Conservation (phyloP, 2,329 filamentous ascomycete species). For the Fusarium palustre region DNA sequence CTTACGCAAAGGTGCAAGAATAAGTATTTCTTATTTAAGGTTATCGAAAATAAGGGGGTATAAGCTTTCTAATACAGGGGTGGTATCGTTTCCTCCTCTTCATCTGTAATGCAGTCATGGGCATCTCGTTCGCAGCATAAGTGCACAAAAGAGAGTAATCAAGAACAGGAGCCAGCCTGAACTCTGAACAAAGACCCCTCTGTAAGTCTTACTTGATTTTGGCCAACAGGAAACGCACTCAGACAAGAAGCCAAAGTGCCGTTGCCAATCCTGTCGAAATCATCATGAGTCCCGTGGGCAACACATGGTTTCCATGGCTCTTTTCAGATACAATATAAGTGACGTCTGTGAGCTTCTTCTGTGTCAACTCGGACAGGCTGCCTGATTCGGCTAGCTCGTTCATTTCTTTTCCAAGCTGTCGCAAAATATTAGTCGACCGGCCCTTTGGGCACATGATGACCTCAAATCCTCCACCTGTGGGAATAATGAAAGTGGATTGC, state of each 20-base stretch:
- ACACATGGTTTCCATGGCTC: conserved; percentile 40
- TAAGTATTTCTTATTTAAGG: conserved; percentile 42
- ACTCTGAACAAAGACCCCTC: conserved; percentile 17
- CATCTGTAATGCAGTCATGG: conserved; percentile 28
- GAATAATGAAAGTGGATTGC: conserved; percentile 71
- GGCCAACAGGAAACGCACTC: neutral
- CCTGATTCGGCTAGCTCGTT: conserved; percentile 59
- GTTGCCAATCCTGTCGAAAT: conserved; percentile 20
- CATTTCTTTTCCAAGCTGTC: conserved; percentile 63
- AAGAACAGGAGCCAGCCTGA: conserved; percentile 35
- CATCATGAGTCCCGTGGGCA: conserved; percentile 29
- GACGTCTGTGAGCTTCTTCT: conserved; percentile 50
- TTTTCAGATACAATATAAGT: conserved; percentile 52
- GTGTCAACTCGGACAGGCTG: conserved; percentile 50
- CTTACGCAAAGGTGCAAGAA: conserved; percentile 44
- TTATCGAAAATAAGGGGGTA: conserved; percentile 40
- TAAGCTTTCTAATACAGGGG: conserved; percentile 34
- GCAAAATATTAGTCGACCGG: conserved; percentile 69
- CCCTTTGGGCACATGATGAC: conserved; percentile 79
- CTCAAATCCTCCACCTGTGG: conserved; percentile 79
- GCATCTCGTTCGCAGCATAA: neutral
- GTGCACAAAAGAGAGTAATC: conserved; percentile 5
- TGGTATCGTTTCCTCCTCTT: conserved; percentile 17
- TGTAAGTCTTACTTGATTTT: neutral
- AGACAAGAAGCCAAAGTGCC: conserved; percentile 35